Percentiles rank a stretch among this genome's conserved stretches.
Evolutionary conservation across 768 basidiomycete species (phyloP).

Genomic region (Serendipita sp.): DNA sequence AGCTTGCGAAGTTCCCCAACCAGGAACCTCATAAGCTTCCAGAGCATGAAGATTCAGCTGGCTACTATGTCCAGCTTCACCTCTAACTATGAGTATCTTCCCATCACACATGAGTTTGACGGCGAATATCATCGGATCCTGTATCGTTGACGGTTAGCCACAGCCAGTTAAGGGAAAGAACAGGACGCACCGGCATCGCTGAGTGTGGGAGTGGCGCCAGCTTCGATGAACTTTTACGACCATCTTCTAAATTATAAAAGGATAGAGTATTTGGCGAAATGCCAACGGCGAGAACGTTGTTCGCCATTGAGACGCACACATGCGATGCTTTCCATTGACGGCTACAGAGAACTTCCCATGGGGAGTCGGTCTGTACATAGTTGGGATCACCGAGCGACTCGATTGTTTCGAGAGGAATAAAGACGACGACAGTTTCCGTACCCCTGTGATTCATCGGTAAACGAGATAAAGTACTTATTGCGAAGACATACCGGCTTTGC

Average conservation of each 20-base stretch:
- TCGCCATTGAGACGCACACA: background rate
- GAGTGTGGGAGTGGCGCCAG: background rate
- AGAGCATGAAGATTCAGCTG: background rate
- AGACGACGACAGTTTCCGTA: background rate
- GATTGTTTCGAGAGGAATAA: background rate
- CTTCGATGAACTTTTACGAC: background rate
- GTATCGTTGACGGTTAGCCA: too few relatives aligned
- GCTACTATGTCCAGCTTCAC: background rate
- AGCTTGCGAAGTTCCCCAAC: background rate
- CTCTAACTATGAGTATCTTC: background rate
- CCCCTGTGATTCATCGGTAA: background rate
- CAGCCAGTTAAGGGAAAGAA: background rate
- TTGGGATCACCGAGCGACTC: background rate
- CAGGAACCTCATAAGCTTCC: background rate
- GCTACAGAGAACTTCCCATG: background rate
- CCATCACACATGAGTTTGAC: background rate
- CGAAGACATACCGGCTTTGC: background rate
- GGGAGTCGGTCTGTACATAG: background rate
- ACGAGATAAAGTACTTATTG: background rate
- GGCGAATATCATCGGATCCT: constrained; percentile 2
- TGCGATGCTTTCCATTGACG: background rate
- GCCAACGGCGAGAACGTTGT: background rate
- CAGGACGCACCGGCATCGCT: background rate
- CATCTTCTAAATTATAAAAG: constrained; percentile 1
- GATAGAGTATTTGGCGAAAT: background rate